phyloP scores from a whole-genome alignment of 1,139 yeast species.

The Chernovozyma aurita region DNA sequence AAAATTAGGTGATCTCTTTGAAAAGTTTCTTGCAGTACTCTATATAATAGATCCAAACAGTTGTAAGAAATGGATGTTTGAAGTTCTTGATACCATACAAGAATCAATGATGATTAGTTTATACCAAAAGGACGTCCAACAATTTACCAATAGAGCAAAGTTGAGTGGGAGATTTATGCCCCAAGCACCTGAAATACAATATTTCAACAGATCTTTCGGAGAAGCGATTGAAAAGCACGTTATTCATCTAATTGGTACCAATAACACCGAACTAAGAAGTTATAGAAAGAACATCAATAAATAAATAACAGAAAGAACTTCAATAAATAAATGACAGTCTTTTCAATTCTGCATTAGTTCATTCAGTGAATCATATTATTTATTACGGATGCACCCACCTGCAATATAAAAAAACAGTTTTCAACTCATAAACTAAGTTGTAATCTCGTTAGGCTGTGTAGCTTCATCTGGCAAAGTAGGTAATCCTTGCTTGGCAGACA shows the following conservation, averaged over 20 bases:
- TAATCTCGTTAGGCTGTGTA: too few relatives aligned
- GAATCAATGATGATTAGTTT: conserved; percentile 7
- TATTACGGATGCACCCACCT: too few relatives aligned
- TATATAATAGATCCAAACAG: conserved; percentile 11
- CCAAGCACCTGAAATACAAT: conserved; percentile 1
- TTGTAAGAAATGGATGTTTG: conserved; percentile 12
- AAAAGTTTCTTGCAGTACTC: conserved; percentile 11
- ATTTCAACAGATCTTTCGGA: conserved; percentile 65
- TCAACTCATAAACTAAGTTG: too few relatives aligned
- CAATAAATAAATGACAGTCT: too few relatives aligned
- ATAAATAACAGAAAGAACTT: too few relatives aligned
- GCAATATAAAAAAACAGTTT: too few relatives aligned
- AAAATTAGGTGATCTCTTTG: conserved; percentile 13
- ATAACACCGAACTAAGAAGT: neutral
- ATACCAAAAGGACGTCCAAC: conserved; percentile 5
- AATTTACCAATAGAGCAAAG: conserved; percentile 2
- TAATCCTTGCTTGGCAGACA: conserved; percentile 11
- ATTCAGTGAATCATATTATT: too few relatives aligned
- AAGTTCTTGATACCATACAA: conserved; percentile 8
- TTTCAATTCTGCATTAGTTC: too few relatives aligned
- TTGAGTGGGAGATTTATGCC: conserved; percentile 3
- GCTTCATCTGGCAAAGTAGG: too few relatives aligned
- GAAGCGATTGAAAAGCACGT: conserved; percentile 96
- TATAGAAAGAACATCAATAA: neutral
- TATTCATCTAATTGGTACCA: conserved; percentile 49